Evolutionary conservation across 2,329 filamentous ascomycete genomes (phyloP), one percentile per base, ranked within the genome.

Genomic region (Diplodia corticola): DNA sequence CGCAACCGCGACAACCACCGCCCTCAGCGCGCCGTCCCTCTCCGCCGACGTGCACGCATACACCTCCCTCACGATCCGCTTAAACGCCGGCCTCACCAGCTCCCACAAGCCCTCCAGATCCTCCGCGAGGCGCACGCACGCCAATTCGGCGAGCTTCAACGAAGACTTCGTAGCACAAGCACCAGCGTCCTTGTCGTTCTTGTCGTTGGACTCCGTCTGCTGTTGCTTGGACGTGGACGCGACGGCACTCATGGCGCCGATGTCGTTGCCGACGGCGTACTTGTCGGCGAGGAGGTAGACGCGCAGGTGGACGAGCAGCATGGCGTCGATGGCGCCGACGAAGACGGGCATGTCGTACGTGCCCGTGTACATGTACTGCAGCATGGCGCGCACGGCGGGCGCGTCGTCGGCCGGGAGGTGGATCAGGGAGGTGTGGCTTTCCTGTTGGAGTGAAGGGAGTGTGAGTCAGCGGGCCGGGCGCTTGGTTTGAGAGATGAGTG

Each of bases 311-410:
- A 64, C 9, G 17, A 64, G 26, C 26, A 54, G 61, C 35, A 37
- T 22, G 30, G 5, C 40, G 3, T n/a, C 40, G 17, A 33, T 5
- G 24, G 17, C n/a, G 40, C 13, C 40, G 40, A 44, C n/a, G 40
- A 44, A 44, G 17, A 28, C 24, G 5, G n/a, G 13, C 6, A 17
- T 6, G 15, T 24, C n/a, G 26, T 65, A 65, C 1, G 24, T 68
- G 69, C 71, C 5, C 12, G 28, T 55, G 33, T 68, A 64, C 10
- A 67, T 26, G 59, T 35, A 67, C 12, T 61, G 12, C 6, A 68
- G 5, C 65, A 67, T 64, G n/a, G 67, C 59, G 6, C 60, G 20
- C 7, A 64, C 59, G 5, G 30, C 26, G 15, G 35, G n/a, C 4
- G 65, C 51, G 9, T 54, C 49, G n/a, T 28, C 48, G 1, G 26